These are phyloP conservation scores for Parathielavia appendiculata DNA, from an alignment of 495 filamentous ascomycete genomes.

Conservation along the genomic window DNA sequence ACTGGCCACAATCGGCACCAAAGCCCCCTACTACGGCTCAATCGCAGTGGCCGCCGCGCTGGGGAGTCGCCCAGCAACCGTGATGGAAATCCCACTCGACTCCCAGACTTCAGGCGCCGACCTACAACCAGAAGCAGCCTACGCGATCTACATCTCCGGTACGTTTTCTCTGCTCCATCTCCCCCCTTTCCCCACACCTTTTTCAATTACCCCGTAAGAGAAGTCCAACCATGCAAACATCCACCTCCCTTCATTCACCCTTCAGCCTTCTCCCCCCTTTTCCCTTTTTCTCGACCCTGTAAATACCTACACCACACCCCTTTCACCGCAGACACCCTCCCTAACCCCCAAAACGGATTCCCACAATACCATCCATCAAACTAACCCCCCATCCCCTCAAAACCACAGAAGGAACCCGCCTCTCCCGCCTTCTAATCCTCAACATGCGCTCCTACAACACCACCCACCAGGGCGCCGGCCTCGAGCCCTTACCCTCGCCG, in stretches of 20 bases:
- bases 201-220: too few species aligned
- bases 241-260: too few species aligned
- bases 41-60: constrained; percentile 56
- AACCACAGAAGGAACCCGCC: constrained; percentile 17
- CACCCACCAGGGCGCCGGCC: constrained; percentile 42
- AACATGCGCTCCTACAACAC: constrained; percentile 60
- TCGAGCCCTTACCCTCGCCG: constrained; percentile 21
- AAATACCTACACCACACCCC: too few species aligned
- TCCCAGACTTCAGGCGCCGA: constrained; percentile 6
- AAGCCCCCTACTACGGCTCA: constrained; percentile 63
- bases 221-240: too few species aligned
- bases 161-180: too few species aligned
- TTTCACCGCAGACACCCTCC: too few species aligned
- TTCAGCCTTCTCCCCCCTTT: not conserved
- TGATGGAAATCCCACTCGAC: constrained; percentile 43
- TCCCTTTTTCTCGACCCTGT: constrained; percentile 2
- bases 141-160: constrained; percentile 52
- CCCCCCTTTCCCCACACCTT: too few species aligned
- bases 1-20: constrained; percentile 53
- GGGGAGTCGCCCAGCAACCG: constrained; percentile 32
- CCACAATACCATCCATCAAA: too few species aligned
- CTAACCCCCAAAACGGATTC: not conserved
- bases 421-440: constrained; percentile 51
- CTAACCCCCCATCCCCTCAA: too few species aligned
- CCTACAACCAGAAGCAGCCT: constrained; percentile 47